Evolutionary conservation across 2,329 filamentous ascomycete genomes (phyloP), one percentile per base, ranked within the genome.

Genomic region (Torrubiella hemipterigena): DNA sequence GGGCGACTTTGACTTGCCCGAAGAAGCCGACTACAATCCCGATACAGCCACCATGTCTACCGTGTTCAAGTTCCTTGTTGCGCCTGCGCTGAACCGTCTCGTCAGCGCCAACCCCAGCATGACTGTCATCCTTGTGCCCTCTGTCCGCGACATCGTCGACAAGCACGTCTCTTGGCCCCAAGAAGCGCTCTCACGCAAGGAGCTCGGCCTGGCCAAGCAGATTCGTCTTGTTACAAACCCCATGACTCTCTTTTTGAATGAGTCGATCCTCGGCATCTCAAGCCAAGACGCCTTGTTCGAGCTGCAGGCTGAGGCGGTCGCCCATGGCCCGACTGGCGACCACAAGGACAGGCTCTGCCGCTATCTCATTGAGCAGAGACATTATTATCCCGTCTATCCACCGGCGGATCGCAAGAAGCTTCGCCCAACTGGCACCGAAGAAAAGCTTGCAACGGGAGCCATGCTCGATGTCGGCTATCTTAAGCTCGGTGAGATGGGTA

Each of bases 381-480:
- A 91, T 49, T 96, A 87, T 55, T 85, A 85, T 46, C 91, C 91
- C 0, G 58, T 96, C 1, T 95, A 87, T 48, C 91, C 91, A 6
- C 77, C 89, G 0, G 69, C 77, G 10, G 75, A 81, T 30, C 68
- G 86, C 29, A 66, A 73, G 35, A 73, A 62, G 41, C 58, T 84
- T 33, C 75, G 78, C 18, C 79, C 70, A 50, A 73, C 74, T 2
- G 76, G 75, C 1, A 71, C 69, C 2, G 64, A 60, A 13, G 65
- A 69, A 36, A 72, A 69, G 1, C 45, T 72, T 22, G 74, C 73
- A 5, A 77, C 81, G 0, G 87, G 87, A 1, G 76, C 84, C 1
- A 77, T 80, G 63, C 52, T 96, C 31, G 91, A 98, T 54, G 60
- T 83, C 14, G 78, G 78, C 39, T 94, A 91, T 55, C 51, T 93